phyloP scores from a whole-genome alignment of 1,284 basidiomycete genomes.

The Ceratobasidium theobromae region DNA sequence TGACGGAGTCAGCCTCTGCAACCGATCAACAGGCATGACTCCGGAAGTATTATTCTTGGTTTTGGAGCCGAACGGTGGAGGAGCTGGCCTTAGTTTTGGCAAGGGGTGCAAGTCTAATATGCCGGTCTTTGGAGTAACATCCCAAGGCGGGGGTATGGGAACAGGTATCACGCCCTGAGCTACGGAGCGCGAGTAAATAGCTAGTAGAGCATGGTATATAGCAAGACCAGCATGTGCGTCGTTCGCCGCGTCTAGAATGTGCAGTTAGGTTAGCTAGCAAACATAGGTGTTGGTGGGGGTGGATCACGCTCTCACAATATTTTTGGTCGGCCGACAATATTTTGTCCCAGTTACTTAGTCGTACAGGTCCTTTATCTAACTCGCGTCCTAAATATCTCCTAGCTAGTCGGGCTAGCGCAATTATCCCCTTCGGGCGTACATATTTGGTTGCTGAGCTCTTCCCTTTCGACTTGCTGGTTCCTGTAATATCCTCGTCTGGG shows the following conservation, averaged over 20 bases:
- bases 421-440: background rate
- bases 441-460: background rate
- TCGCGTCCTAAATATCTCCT: constrained; percentile 25
- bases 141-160: background rate
- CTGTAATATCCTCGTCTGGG: background rate
- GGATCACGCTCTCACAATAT: constrained; percentile 18
- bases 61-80: background rate
- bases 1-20: constrained; percentile 2
- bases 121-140: background rate
- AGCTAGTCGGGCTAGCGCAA: constrained; percentile 12
- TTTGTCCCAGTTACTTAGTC: constrained; percentile 35
- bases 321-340: background rate
- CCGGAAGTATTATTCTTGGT: background rate
- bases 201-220: constrained; percentile 26
- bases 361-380: constrained; percentile 29
- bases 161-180: constrained; percentile 12
- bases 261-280: background rate
- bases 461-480: background rate
- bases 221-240: constrained; percentile 33
- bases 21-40: background rate
- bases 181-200: constrained; percentile 6
- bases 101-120: background rate
- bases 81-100: background rate
- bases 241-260: constrained; percentile 34
- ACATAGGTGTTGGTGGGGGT: background rate